Conservation (phyloP, 2,329 filamentous ascomycete genomes). For the Cercospora sp. region DNA sequence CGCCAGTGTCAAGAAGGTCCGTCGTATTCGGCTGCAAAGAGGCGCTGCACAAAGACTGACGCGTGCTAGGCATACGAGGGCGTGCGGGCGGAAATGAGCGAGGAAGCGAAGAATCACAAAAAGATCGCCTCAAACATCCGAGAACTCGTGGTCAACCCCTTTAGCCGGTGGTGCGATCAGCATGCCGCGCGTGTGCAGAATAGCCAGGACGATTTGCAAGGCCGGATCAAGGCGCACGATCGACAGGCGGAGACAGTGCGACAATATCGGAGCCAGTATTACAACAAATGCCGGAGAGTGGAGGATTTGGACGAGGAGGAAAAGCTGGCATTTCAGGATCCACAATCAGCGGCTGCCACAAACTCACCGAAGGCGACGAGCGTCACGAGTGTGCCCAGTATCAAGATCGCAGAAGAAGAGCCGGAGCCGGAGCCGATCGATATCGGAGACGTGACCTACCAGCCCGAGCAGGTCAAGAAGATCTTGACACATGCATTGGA, state of each 20-base stretch:
- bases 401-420: slow-evolving; percentile 72
- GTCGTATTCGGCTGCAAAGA: neutral
- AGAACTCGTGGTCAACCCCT: slow-evolving; percentile 91
- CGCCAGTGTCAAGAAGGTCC: slow-evolving; percentile 89
- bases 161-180: slow-evolving; percentile 92
- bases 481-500: slow-evolving; percentile 83
- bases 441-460: slow-evolving; percentile 84
- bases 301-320: slow-evolving; percentile 98
- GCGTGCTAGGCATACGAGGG: slow-evolving; percentile 79
- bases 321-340: slow-evolving; percentile 93
- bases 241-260: slow-evolving; percentile 86
- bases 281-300: slow-evolving; percentile 96
- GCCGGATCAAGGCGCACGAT: slow-evolving; percentile 87
- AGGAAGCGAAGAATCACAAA: slow-evolving; percentile 83
- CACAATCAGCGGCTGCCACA: slow-evolving; percentile 52
- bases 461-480: slow-evolving; percentile 85
- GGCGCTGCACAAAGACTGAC: slow-evolving; percentile 16
- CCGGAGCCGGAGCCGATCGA: slow-evolving; percentile 82
- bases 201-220: slow-evolving; percentile 91
- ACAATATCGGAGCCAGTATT: slow-evolving; percentile 93
- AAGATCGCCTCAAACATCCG: slow-evolving; percentile 97
- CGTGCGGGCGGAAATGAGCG: slow-evolving; percentile 86
- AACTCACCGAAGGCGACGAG: slow-evolving; percentile 50
- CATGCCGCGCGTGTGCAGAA: slow-evolving; percentile 89
- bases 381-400: slow-evolving; percentile 69